These are phyloP conservation scores for Xylaria sp. DNA, from an alignment of 2,329 filamentous ascomycete genomes.

Conservation along the genomic window DNA sequence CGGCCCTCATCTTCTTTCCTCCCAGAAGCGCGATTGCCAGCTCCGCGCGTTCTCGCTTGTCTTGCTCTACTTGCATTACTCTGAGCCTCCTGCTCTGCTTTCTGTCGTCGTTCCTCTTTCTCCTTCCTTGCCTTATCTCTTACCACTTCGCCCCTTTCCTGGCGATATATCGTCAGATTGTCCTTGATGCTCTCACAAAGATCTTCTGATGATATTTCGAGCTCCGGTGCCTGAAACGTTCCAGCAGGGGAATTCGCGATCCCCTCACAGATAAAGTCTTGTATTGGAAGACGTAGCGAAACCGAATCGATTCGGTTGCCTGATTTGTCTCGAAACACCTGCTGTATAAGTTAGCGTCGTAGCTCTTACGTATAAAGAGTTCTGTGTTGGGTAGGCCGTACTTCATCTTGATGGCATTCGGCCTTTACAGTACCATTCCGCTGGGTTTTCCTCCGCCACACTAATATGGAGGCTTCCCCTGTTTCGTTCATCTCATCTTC, in stretches of 20 bases:
- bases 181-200: neutral
- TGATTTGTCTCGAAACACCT: slow-evolving; percentile 20
- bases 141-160: neutral
- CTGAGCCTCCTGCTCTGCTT: neutral
- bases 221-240: neutral
- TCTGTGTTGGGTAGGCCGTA: no score
- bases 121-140: neutral
- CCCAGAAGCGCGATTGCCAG: neutral
- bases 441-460: slow-evolving; percentile 1
- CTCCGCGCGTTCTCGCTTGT: neutral
- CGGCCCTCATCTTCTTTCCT: neutral
- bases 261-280: slow-evolving; percentile 19
- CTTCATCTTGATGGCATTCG: slow-evolving; percentile 8
- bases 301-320: neutral
- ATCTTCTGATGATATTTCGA: slow-evolving; percentile 15
- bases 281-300: slow-evolving; percentile 5
- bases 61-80: neutral
- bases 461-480: slow-evolving; percentile 11
- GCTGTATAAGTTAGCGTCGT: neutral
- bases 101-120: neutral
- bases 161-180: neutral
- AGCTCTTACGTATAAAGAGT: no score
- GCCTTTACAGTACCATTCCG: slow-evolving; percentile 12
- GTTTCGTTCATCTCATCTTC: slow-evolving; percentile 6
- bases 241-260: neutral